A percentile compares a stretch with the other conserved stretches of the same genome.
Conservation (phyloP, 1,139 yeast species). For the Zygoascus meyerae region DNA sequence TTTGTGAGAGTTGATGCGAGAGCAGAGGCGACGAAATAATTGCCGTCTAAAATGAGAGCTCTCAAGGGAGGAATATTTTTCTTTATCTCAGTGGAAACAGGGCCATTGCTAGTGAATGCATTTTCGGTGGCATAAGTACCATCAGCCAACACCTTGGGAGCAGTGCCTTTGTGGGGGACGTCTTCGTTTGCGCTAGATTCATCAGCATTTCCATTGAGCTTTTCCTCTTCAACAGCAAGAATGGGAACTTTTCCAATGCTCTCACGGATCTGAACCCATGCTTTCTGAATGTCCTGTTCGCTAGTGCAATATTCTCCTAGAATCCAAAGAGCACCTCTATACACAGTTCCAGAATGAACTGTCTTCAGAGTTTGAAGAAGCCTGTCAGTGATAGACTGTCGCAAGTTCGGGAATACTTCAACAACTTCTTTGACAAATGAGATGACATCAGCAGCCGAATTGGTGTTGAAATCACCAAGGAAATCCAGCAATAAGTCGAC, state of each 20-base stretch:
- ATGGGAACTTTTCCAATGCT: slow-evolving; percentile 92
- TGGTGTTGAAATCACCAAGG: slow-evolving; percentile 73
- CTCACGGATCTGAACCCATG: slow-evolving; percentile 83
- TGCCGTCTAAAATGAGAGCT: slow-evolving; percentile 76
- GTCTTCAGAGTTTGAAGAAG: slow-evolving; percentile 58
- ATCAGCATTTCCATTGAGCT: slow-evolving; percentile 26
- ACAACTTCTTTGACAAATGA: slow-evolving; percentile 89
- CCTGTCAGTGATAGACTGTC: slow-evolving; percentile 59
- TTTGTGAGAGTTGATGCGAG: slow-evolving; percentile 85
- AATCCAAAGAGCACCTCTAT: slow-evolving; percentile 93
- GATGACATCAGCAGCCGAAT: slow-evolving; percentile 86
- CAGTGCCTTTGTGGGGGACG: slow-evolving; percentile 40
- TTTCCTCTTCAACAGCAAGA: slow-evolving; percentile 61
- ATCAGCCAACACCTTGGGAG: slow-evolving; percentile 89
- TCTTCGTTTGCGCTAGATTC: slow-evolving; percentile 31
- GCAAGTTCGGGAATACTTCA: slow-evolving; percentile 81
- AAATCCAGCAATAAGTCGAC: slow-evolving; percentile 85
- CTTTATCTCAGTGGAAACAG: slow-evolving; percentile 30
- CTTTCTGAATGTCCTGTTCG: slow-evolving; percentile 66
- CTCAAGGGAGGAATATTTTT: slow-evolving; percentile 63
- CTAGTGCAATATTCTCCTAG: slow-evolving; percentile 84
- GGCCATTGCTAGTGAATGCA: slow-evolving; percentile 54
- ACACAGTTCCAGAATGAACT: slow-evolving; percentile 82
- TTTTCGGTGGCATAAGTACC: slow-evolving; percentile 98
- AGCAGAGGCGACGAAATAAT: slow-evolving; percentile 85